Evolutionary conservation across 352 stramenopile species (phyloP), one percentile per base, ranked within the genome.

Genomic region (Globisporangium solare): DNA sequence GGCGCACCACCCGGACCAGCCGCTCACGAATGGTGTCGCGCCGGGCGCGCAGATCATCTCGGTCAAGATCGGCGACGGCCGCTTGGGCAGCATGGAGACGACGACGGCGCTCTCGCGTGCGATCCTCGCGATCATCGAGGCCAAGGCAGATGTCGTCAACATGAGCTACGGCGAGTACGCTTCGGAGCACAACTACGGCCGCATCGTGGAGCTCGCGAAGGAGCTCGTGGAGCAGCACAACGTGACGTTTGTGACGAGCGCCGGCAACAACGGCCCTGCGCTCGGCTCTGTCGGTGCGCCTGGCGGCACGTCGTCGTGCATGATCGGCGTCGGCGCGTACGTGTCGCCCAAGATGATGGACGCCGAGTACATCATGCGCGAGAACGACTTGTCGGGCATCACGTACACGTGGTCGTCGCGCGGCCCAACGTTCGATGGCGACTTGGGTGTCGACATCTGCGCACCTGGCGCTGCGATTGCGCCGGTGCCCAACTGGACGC

Each of bases 131-230:
- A 89, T 97, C 20, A 84, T 95, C 52, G 65, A 86, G 32, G 66
- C 85, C 37, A 89, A 90, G 15, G 92, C 84, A n/a, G 92, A 99
- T 68, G 54, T 99, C 0, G 84, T 99, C 27, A 99, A 99, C 78
- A 95, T 99, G 76, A 97, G 86, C 45, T 99, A 98, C 68, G 96
- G 96, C 22, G 96, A 99, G 72, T 92, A 96, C 41, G 91, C 82
- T 24, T 80, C 69, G 20, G 67, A 96, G 64, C 83, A 94, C 50
- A 86, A 98, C 68, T 74, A 70, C 42, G 92, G 94, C n/a, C 79
- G 93, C 49, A 70, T 98, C 20, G 76, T 95, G 8, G 77, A 97
- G 58, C 61, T 97, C 27, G 83, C 86, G 47, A 82, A 96, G 41
- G 88, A 98, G 43, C 71, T 97, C 14, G 88, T 98, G 31, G 73